A percentile compares a stretch with the other conserved stretches of the same genome.
Conservation (phyloP, 225 moss, liverwort and hornwort genomes). For the Asterella californica region DNA sequence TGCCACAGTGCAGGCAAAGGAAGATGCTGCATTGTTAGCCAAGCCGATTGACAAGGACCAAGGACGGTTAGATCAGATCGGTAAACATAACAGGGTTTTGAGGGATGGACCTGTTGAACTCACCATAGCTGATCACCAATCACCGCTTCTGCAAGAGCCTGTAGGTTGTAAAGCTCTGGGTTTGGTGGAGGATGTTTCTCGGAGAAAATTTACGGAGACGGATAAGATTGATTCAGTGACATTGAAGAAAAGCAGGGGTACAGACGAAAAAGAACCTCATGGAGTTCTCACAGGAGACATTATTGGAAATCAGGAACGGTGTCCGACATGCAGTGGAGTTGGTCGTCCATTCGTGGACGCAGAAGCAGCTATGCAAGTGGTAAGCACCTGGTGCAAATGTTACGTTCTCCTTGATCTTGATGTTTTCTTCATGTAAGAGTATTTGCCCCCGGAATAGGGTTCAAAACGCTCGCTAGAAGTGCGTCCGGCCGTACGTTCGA, state of each 20-base stretch:
- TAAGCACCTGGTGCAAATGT: not conserved
- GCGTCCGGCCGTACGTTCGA: no score
- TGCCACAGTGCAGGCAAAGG: not conserved
- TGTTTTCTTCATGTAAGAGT: not conserved
- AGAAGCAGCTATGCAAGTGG: not conserved
- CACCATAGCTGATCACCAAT: not conserved
- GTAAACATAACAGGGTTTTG: not conserved
- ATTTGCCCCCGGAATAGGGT: not conserved
- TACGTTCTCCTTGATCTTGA: not conserved
- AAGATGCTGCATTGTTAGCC: not conserved
- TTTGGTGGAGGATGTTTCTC: not conserved
- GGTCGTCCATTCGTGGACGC: not conserved
- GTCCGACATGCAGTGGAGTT: not conserved
- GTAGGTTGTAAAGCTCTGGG: not conserved
- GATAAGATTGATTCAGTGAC: not conserved
- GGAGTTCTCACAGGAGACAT: not conserved
- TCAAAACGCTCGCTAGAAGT: not conserved
- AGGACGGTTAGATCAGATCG: not conserved
- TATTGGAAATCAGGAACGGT: not conserved
- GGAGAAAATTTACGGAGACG: not conserved
- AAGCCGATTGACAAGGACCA: not conserved
- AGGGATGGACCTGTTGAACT: not conserved
- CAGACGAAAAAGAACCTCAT: not conserved
- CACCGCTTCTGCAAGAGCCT: not conserved
- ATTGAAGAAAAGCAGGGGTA: not conserved